Conservation (phyloP, 257 asterid species). For the Cynanchum wilfordii region DNA sequence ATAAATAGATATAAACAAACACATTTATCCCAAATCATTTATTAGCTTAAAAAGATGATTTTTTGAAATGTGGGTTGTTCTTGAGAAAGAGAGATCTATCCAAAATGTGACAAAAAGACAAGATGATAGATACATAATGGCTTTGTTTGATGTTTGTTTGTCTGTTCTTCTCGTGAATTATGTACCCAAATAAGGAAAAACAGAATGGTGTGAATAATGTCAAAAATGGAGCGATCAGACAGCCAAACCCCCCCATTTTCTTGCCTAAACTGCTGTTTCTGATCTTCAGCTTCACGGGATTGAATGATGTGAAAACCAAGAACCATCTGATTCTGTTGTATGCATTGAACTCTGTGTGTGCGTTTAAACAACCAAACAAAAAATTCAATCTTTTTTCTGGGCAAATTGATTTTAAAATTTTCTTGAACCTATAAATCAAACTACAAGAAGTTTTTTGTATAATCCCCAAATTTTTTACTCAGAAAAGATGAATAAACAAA, state of each 20-base stretch:
- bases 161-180: constrained; percentile 17
- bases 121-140: neutral
- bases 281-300: neutral
- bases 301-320: neutral
- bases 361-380: neutral
- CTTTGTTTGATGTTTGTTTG: neutral
- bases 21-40: too few species aligned
- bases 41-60: too few species aligned
- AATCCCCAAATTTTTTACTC: neutral
- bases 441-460: neutral
- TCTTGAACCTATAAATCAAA: neutral
- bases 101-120: neutral
- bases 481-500: neutral
- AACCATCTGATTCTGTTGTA: neutral
- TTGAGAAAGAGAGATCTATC: too few species aligned
- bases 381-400: neutral
- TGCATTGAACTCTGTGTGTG: neutral
- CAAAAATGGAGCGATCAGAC: neutral
- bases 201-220: neutral
- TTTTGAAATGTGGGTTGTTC: neutral
- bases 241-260: neutral
- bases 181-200: neutral
- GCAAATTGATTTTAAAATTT: neutral
- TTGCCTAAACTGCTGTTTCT: neutral
- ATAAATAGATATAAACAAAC: too few species aligned